phyloP scores from a whole-genome alignment of 169 alveolate species.

The Perkinsus chesapeaki region DNA sequence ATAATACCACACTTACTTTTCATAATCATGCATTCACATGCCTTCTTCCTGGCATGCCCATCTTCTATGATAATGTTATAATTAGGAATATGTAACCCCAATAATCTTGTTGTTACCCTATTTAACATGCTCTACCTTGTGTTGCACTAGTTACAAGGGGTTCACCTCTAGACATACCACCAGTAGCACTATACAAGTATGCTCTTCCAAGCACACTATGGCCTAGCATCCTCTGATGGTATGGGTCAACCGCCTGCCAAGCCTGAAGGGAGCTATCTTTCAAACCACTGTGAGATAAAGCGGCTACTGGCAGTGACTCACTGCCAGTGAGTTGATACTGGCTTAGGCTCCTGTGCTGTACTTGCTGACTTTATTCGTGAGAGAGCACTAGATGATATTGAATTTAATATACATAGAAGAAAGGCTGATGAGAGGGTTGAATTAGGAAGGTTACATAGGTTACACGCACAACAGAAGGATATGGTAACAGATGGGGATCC shows the following conservation, averaged over 20 bases:
- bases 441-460: neutral
- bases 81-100: too few relatives aligned
- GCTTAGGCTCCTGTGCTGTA: neutral
- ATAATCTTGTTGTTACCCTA: too few relatives aligned
- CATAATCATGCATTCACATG: too few relatives aligned
- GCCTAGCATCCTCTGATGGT: neutral
- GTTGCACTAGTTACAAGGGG: too few relatives aligned
- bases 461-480: neutral
- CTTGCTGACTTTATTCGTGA: neutral
- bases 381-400: neutral
- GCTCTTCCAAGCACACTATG: neutral
- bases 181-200: too few relatives aligned
- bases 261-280: neutral
- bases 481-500: too few relatives aligned
- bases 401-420: neutral
- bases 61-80: too few relatives aligned
- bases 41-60: too few relatives aligned
- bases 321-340: neutral
- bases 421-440: neutral
- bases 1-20: too few relatives aligned
- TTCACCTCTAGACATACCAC: too few relatives aligned
- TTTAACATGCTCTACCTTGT: too few relatives aligned
- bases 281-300: neutral
- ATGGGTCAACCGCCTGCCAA: neutral
- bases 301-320: neutral